Percentiles rank a stretch among this genome's conserved stretches.
Conservation (phyloP, 352 stramenopile species). For the Elongisporangium prolatum region DNA sequence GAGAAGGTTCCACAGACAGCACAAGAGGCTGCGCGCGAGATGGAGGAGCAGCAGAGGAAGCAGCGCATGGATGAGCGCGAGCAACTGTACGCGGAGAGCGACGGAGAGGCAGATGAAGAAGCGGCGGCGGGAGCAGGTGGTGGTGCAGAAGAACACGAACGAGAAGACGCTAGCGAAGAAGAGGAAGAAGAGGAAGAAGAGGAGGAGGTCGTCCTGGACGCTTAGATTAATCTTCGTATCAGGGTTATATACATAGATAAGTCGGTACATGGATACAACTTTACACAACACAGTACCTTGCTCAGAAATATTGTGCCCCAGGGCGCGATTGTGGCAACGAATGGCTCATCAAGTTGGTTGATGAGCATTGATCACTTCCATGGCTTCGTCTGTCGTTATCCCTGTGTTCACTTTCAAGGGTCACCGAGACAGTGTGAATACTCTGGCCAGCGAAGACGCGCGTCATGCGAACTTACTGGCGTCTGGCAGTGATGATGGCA, state of each 20-base stretch:
- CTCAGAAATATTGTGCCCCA: not conserved
- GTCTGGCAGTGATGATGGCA: constrained; percentile 67
- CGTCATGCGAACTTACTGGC: constrained; percentile 44
- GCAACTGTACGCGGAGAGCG: constrained; percentile 35
- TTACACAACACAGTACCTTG: not conserved
- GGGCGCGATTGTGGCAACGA: not conserved
- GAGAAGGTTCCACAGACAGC: constrained; percentile 25
- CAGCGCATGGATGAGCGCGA: constrained; percentile 32
- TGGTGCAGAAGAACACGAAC: constrained; percentile 2
- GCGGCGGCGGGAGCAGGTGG: constrained; percentile 16
- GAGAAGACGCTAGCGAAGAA: constrained; percentile 5
- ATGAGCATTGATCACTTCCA: not conserved
- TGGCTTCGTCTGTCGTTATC: not conserved
- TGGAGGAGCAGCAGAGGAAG: constrained; percentile 37
- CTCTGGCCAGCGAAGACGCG: constrained; percentile 51
- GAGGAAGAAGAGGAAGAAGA: constrained; percentile 20
- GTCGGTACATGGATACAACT: not conserved
- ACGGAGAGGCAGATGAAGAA: constrained; percentile 19
- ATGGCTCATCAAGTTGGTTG: not conserved
- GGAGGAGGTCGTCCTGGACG: constrained; percentile 5
- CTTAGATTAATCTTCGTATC: not conserved
- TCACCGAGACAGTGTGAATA: constrained; percentile 55
- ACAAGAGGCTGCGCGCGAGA: constrained; percentile 26
- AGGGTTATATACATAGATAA: not conserved
- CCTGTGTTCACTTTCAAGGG: constrained; percentile 38